phyloP scores from a whole-genome alignment of 768 basidiomycete species.

The Mycena belliarum region DNA sequence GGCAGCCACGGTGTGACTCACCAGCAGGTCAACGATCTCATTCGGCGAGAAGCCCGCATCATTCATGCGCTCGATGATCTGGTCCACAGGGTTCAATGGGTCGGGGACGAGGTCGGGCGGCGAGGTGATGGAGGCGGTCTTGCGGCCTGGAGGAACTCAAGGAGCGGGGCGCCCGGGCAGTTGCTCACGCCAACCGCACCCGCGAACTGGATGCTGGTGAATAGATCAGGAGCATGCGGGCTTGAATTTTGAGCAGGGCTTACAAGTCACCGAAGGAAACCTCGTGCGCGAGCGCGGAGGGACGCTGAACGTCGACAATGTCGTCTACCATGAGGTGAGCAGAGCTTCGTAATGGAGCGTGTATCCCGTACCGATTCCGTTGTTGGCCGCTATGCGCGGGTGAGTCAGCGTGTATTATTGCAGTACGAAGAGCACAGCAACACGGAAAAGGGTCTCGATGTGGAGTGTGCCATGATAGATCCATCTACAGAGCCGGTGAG shows the following conservation, averaged over 20 bases:
- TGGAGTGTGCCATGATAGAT: slow-evolving; percentile 27
- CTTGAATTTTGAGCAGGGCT: neutral
- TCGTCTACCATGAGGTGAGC: slow-evolving; percentile 27
- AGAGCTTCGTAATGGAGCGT: slow-evolving; percentile 10
- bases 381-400: slow-evolving; percentile 24
- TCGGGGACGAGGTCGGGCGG: slow-evolving; percentile 36
- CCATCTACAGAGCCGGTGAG: slow-evolving; percentile 19
- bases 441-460: slow-evolving; percentile 26
- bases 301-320: slow-evolving; percentile 31
- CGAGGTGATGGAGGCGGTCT: slow-evolving; percentile 28
- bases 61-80: slow-evolving; percentile 31
- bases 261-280: slow-evolving; percentile 41
- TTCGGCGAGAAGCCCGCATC: slow-evolving; percentile 35
- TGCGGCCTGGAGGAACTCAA: slow-evolving; percentile 40
- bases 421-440: neutral
- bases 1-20: slow-evolving; percentile 30
- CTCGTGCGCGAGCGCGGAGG: slow-evolving; percentile 30
- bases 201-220: slow-evolving; percentile 33
- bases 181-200: slow-evolving; percentile 36
- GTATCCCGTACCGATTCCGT: slow-evolving; percentile 14
- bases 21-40: slow-evolving; percentile 37
- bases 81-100: slow-evolving; percentile 30
- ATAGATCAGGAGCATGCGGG: neutral
- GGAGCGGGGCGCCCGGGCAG: slow-evolving; percentile 40
- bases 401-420: neutral